A percentile compares a stretch with the other conserved stretches of the same genome.
These are phyloP conservation scores for Geranomyces michiganensis DNA, from an alignment of 192 early-diverging fungal genomes.

Conservation along the genomic window DNA sequence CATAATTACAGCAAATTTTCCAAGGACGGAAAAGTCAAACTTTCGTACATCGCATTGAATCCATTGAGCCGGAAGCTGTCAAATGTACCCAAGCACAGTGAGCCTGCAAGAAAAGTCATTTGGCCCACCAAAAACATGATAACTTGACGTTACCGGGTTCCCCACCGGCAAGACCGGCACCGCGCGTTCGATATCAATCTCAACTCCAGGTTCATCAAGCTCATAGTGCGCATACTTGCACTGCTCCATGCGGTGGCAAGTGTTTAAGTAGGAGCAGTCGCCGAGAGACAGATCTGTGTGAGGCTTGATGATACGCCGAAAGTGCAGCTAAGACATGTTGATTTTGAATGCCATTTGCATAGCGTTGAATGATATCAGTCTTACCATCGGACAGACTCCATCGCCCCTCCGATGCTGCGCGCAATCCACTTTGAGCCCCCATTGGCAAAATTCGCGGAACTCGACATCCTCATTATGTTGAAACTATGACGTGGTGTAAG, in stretches of 20 bases:
- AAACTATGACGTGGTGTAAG: slow-evolving; percentile 13
- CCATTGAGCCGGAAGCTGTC: slow-evolving; percentile 63
- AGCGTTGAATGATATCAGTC: background rate
- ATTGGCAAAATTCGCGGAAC: slow-evolving; percentile 58
- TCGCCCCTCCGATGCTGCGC: background rate
- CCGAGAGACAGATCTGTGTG: slow-evolving; percentile 58
- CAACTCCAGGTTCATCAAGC: slow-evolving; percentile 45
- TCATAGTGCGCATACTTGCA: slow-evolving; percentile 70
- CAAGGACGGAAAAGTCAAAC: slow-evolving; percentile 56
- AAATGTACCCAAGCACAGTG: background rate
- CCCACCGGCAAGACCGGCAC: slow-evolving; percentile 25
- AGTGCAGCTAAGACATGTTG: slow-evolving; percentile 46
- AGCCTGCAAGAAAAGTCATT: background rate
- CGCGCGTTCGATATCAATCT: slow-evolving; percentile 23
- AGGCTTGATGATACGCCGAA: slow-evolving; percentile 49
- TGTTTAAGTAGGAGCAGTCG: slow-evolving; percentile 71
- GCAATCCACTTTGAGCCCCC: slow-evolving; percentile 50
- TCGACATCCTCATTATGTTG: slow-evolving; percentile 10
- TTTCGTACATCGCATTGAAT: slow-evolving; percentile 63
- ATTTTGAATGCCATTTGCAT: background rate
- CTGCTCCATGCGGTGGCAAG: slow-evolving; percentile 63
- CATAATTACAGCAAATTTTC: slow-evolving; percentile 66
- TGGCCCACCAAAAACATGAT: no score
- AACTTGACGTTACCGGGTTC: slow-evolving; percentile 27
- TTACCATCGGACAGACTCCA: background rate